Base-by-base conservation (phyloP, 2,329 filamentous ascomycete genomes). In the Aspergillus sclerotialis region DNA sequence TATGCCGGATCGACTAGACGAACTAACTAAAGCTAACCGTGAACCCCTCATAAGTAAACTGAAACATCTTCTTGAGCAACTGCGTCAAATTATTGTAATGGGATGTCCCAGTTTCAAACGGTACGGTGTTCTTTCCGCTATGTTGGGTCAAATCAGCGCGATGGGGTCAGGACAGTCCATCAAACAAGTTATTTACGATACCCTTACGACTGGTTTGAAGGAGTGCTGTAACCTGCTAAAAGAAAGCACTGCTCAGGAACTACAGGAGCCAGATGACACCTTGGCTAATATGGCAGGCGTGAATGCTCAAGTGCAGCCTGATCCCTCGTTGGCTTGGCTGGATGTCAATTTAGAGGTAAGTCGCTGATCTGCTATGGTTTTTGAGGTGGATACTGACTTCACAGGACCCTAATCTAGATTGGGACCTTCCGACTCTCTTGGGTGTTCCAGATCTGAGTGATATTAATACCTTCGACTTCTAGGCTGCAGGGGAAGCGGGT, bases 51-150 rank as follows among this genome's bases (percentile, higher is more conserved):
- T 52, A 7, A 38, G 32, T 9, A 38, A 17, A 17, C 33, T 52
- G 11, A 28, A 47, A 30, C 40, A 42, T 28, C 44, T 51, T 12
- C 33, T 35, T 9, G 24, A 30, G 12, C 49, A 52, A 35, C 35
- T 52, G 10, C 32, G 44, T 7, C 46, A 48, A 15, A 36, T 48
- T 6, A 44, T 52, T 6, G 26, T 28, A 4, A 26, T 46, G 9
- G 50, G 49, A 4, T 41, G 30, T 11, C 44, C 44, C 8, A 45
- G 36, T 28, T 23, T 41, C 25, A 49, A 46, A 33, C 37, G 44
- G 11, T 47, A 39, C 28, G 37, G 34, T 24, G 32, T 45, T 7
- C 14, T 45, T 5, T 24, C 40, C 10, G 43, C 36, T 2, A 23
- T 47, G n/a, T 24, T 48, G 21, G 37, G 34, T 9, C 39, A 46